These are phyloP conservation scores for Trametes sp. DNA, from an alignment of 1,284 basidiomycete genomes.

Conservation along the genomic window DNA sequence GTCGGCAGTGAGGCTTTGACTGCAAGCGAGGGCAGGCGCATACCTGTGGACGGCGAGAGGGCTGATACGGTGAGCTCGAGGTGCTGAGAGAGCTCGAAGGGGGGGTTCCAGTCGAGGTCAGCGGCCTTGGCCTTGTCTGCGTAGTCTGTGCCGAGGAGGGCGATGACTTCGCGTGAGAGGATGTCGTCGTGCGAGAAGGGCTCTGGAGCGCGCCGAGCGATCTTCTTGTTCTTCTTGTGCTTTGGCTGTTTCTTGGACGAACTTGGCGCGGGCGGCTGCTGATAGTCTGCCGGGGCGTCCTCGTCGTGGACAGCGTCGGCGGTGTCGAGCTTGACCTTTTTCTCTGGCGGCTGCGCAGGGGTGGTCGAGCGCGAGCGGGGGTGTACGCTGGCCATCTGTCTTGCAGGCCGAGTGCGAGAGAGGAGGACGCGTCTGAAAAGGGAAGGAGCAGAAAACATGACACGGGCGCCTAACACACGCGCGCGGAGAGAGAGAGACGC, in stretches of 20 bases:
- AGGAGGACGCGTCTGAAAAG: background rate
- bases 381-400: constrained; percentile 22
- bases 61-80: constrained; percentile 71
- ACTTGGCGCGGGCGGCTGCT: constrained; percentile 27
- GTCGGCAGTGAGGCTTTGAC: no score
- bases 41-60: constrained; percentile 69
- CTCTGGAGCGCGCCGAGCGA: constrained; percentile 55
- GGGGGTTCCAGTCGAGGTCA: constrained; percentile 62
- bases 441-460: constrained; percentile 15
- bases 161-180: constrained; percentile 73
- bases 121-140: constrained; percentile 59
- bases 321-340: constrained; percentile 49
- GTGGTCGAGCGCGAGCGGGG: constrained; percentile 24
- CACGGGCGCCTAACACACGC: constrained; percentile 3
- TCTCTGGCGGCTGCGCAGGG: constrained; percentile 37
- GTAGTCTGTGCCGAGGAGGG: constrained; percentile 68
- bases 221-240: constrained; percentile 38
- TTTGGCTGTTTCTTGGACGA: constrained; percentile 26
- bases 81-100: constrained; percentile 67
- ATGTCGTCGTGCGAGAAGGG: constrained; percentile 80
- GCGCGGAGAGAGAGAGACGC: constrained; percentile 14
- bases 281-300: constrained; percentile 17
- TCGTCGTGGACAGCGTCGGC: background rate
- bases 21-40: constrained; percentile 24
- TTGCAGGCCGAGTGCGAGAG: background rate